Evolutionary conservation across 2,329 filamentous ascomycete genomes (phyloP).

Genomic region (Aspergillus proliferans): DNA sequence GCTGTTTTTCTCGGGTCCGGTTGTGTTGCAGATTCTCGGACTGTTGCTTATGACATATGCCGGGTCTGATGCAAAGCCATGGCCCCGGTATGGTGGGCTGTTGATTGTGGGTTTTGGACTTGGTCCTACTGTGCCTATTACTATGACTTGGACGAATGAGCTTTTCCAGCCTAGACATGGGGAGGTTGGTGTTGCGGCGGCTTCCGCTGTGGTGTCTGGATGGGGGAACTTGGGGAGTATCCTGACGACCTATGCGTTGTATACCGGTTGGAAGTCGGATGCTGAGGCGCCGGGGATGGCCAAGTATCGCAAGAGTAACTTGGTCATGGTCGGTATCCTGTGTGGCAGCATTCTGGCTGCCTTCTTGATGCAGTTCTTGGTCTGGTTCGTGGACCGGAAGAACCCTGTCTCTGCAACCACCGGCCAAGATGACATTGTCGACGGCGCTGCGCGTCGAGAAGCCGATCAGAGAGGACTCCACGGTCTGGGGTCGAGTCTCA

Average conservation of each 20-base stretch:
- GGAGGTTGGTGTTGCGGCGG: slow-evolving; percentile 83
- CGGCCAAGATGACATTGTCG: slow-evolving; percentile 11
- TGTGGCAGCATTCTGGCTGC: slow-evolving; percentile 65
- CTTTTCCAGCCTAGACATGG: slow-evolving; percentile 86
- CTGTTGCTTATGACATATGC: slow-evolving; percentile 74
- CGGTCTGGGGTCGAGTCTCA: slow-evolving; percentile 20
- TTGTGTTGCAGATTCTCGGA: slow-evolving; percentile 72
- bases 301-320: slow-evolving; percentile 75
- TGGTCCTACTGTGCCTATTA: slow-evolving; percentile 83
- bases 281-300: slow-evolving; percentile 55
- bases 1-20: slow-evolving; percentile 71
- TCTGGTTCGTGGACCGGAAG: slow-evolving; percentile 42
- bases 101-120: slow-evolving; percentile 85
- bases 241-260: slow-evolving; percentile 81
- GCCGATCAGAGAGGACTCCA: slow-evolving; percentile 30
- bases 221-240: slow-evolving; percentile 82
- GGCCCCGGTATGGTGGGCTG: slow-evolving; percentile 83
- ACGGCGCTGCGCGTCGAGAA: slow-evolving; percentile 33
- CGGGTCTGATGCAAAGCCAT: slow-evolving; percentile 54
- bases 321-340: slow-evolving; percentile 82
- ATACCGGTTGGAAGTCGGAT: slow-evolving; percentile 79
- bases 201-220: slow-evolving; percentile 77
- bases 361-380: slow-evolving; percentile 59
- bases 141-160: slow-evolving; percentile 89
- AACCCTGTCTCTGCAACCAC: slow-evolving; percentile 1